A percentile compares a stretch with the other conserved stretches of the same genome.
phyloP scores from a whole-genome alignment of 2,329 filamentous ascomycete species.

The Peltaster fructicola region DNA sequence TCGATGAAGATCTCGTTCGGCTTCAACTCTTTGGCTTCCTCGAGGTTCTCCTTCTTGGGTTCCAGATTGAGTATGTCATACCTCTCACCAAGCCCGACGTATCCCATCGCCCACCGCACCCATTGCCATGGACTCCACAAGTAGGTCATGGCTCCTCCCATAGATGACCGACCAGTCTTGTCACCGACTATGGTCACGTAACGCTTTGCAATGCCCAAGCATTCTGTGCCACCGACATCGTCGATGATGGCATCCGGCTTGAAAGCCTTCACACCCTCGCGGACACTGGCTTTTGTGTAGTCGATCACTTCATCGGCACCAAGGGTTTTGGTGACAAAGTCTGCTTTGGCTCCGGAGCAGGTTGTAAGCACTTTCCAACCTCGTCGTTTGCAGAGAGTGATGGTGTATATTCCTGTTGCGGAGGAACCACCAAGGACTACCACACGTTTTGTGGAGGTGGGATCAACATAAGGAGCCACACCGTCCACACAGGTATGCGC shows the following conservation, averaged over 20 bases:
- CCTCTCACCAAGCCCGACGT: constrained; percentile 15
- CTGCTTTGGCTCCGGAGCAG: constrained; percentile 40
- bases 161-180: constrained; percentile 17
- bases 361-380: constrained; percentile 25
- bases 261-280: constrained; percentile 30
- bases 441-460: constrained; percentile 11
- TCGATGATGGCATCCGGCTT: constrained; percentile 41
- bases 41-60: constrained; percentile 32
- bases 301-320: constrained; percentile 48
- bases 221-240: constrained; percentile 33
- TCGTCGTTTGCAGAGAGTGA: constrained; percentile 14
- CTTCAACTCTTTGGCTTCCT: constrained; percentile 32
- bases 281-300: constrained; percentile 35
- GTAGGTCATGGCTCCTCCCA: constrained; percentile 18
- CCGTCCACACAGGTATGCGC: constrained; percentile 16
- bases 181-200: constrained; percentile 29
- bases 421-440: constrained; percentile 17
- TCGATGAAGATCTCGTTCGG: constrained; percentile 37
- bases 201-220: constrained; percentile 24
- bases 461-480: constrained; percentile 12
- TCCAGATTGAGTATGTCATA: constrained; percentile 27
- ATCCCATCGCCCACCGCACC: constrained; percentile 22
- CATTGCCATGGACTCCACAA: constrained; percentile 14
- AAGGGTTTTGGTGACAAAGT: constrained; percentile 35
- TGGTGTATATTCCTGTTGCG: constrained; percentile 17